Base-by-base conservation (phyloP, 2,329 filamentous ascomycete genomes). In the Diaporthe sp. region DNA sequence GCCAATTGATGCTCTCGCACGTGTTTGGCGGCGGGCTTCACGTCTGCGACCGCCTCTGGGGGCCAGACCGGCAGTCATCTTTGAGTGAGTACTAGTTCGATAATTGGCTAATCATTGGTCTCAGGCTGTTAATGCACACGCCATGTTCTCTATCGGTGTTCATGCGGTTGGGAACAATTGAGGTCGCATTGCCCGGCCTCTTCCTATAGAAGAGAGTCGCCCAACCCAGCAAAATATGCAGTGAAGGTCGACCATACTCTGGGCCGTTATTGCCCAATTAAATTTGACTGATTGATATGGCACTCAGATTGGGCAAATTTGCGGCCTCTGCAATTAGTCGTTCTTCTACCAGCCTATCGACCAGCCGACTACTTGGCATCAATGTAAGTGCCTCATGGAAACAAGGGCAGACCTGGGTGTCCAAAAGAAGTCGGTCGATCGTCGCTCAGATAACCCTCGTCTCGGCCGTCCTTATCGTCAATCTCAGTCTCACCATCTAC, bases 371-470 rank as follows among this genome's bases (percentile, higher is more conserved):
- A 17, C 54, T 33, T 8, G 9, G 54, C 30, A 57, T 57, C 30
- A 19, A 57, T 25, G 22, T 58, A 10, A 38, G 55, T 3, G 33
- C 33, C 30, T 58, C 55, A n/a, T 58, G 55, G 55, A 58, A 58
- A 40, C 55, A 55, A 45, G 72, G 72, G 68, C 76, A 77, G 19
- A 78, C 77, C 28, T 78, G 77, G 71, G 38, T 76, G 1, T 79
- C 77, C 4, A 73, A 75, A 30, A 67, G 79, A 28, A 77, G 77
- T n/a, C 76, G 71, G 13, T 77, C 76, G 2, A 73, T 80, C 3
- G 38, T 78, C n/a, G 3, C 80, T 12, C 78, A 80, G 45, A 77
- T 80, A 4, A 30, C 78, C 28, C 8, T 79, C 45, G 76, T 85
- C 77, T 10, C 77, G 28, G n/a, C 79, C 66, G 75, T 80, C 3